Evolutionary conservation across 108 stramenopile species (phyloP), one percentile per base, ranked within the genome.

Genomic region (Cyclotella cryptica): DNA sequence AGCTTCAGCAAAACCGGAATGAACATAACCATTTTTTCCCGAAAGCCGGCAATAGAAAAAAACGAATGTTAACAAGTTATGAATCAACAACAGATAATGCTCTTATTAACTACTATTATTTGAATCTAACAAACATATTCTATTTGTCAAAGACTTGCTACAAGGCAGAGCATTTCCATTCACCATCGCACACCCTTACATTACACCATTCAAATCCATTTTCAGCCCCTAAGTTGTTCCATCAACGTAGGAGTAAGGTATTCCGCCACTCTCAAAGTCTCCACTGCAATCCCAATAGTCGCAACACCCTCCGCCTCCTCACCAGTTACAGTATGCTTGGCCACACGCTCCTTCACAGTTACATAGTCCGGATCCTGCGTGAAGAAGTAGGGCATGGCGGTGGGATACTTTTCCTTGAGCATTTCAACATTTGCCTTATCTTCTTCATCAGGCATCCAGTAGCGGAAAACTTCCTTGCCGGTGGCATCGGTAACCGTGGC

Each of bases 341-440:
- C 89, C 47, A 94, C 93, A 67, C 92, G 87, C 35, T 92, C 91
- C 89, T 97, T 97, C 72, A 97, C 94, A 35, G 92, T 94, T 59
- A 95, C 86, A 81, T 97, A 97, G 71, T 97, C 96, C 43, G 89
- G 92, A 75, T 93, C 92, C 77, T 95, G 96, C 18, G 90, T 88
- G 80, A 94, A 95, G 86, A 95, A 93, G 74, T 96, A 96, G 42
- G 96, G 93, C 93, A 96, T 93, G 69, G 92, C 91, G 57, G 83
- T 85, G n/a, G 96, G 96, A 85, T 93, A 92, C 66, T 91, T 74
- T 8, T 72, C 86, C 72, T 90, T 66, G 46, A 93, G 68, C 57
- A 69, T 71, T 60, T 82, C 26, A 46, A 96, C 93, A n/a, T 74
- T 70, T 12, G 28, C 79, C 89, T 91, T 90, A 77, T 93, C 94